Base-by-base conservation (phyloP, 495 filamentous ascomycete species). In the Letharia lupina region DNA sequence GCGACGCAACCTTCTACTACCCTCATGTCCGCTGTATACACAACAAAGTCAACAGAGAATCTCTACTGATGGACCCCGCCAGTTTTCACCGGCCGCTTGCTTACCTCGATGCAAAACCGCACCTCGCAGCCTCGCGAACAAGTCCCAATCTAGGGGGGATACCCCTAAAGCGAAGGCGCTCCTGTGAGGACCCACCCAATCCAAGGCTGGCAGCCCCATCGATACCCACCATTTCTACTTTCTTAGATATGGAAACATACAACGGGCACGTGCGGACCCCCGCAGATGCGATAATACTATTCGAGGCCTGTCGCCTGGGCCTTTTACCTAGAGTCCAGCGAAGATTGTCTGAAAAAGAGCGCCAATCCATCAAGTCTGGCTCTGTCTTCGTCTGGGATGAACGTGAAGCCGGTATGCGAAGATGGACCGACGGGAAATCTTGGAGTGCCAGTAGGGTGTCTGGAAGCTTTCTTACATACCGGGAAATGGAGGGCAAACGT, bases 311-410 rank as follows among this genome's bases (percentile, higher is more conserved):
- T 76, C 86, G 94, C 63, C 79, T 96, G 56, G 94, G 94, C 42
- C 79, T 95, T 42, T 80, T 98, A 28, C 94, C 94, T 41, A 87
- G 94, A 63, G 94, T 98, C 15, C 94, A 98, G 77, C 81, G 94
- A 58, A 82, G 94, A 71, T 77, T 98, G 68, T 98, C 95, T 28
- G 94, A 98, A 77, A 98, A 98, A 75, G 94, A 98, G 77, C 86
- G 94, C 50, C 92, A 96, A 70, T 87, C 89, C 10, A 98, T 98
- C 72, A 86, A 89, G 67, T 96, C 93, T 4, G 94, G 94, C 23
- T 98, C 95, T 0, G 93, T 98, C 11, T 98, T 97, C 73, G 94
- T 98, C 42, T 98, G 94, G 94, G 95, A 98, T 76, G 94, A 98
- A 80, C 82, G 93, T 69, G 94, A 98, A 81, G 94, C 94, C 12